phyloP scores from a whole-genome alignment of 352 stramenopile genomes.

The Globisporangium mamillatum region DNA sequence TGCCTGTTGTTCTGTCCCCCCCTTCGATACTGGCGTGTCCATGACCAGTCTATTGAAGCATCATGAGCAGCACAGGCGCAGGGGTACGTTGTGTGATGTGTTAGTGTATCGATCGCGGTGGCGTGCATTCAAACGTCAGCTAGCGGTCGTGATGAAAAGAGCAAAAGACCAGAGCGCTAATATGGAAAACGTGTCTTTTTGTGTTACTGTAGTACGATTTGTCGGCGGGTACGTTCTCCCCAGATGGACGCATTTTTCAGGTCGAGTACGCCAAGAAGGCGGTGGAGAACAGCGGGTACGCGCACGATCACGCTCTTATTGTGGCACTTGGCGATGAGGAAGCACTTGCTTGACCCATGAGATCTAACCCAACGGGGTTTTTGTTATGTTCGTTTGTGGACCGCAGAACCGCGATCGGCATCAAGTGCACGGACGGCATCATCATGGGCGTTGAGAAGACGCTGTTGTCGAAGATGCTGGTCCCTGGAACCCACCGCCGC shows the following conservation, averaged over 20 bases:
- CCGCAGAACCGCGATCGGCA: constrained; percentile 93
- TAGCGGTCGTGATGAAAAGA: neutral
- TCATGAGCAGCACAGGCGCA: constrained; percentile 83
- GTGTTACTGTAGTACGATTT: constrained; percentile 66
- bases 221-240: constrained; percentile 93
- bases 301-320: neutral
- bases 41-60: constrained; percentile 10
- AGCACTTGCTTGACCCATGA: neutral
- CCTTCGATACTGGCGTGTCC: neutral
- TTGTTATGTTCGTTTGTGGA: neutral
- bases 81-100: constrained; percentile 32
- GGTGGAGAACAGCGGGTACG: constrained; percentile 94
- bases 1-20: neutral
- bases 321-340: neutral
- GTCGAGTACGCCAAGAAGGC: constrained; percentile 98
- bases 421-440: constrained; percentile 97
- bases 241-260: constrained; percentile 98
- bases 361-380: neutral
- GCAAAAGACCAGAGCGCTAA: neutral
- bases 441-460: constrained; percentile 98
- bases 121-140: neutral
- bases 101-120: neutral
- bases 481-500: constrained; percentile 84
- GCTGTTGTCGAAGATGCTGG: constrained; percentile 91
- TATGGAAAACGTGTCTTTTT: neutral